Conservation (phyloP, 306 rosid species). For the Crotalaria pallida region DNA sequence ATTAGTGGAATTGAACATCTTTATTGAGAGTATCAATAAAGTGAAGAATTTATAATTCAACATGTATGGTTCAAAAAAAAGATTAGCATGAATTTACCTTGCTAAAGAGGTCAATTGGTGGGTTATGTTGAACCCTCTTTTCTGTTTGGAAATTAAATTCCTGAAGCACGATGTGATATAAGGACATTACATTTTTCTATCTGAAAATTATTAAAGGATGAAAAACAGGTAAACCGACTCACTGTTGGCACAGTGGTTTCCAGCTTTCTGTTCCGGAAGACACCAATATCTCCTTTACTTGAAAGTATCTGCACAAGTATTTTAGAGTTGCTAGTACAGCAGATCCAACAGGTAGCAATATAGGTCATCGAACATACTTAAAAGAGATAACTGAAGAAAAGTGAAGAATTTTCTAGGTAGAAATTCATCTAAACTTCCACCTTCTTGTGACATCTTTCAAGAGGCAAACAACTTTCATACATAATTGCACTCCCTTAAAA, state of each 20-base stretch:
- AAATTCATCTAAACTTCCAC: background rate
- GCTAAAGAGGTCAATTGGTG: slow-evolving; percentile 76
- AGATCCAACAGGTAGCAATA: background rate
- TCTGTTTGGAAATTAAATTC: slow-evolving; percentile 72
- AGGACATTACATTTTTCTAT: background rate
- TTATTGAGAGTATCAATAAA: background rate
- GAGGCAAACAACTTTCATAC: background rate
- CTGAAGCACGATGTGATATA: slow-evolving; percentile 39
- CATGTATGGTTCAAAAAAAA: background rate
- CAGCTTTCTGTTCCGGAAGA: slow-evolving; percentile 71
- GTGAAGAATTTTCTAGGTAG: background rate
- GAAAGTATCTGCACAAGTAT: slow-evolving; percentile 64
- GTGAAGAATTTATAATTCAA: slow-evolving; percentile 4
- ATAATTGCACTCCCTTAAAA: background rate
- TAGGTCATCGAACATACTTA: background rate
- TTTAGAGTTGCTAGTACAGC: slow-evolving; percentile 1
- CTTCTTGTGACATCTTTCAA: background rate
- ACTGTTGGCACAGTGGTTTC: slow-evolving; percentile 81
- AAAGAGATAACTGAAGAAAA: background rate
- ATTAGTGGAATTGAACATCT: background rate
- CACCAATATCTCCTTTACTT: slow-evolving; percentile 85
- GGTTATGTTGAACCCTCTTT: slow-evolving; percentile 57
- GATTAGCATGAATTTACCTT: slow-evolving; percentile 45
- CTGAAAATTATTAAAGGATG: background rate
- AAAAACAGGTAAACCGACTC: slow-evolving; percentile 21